Evolutionary conservation across 1,284 basidiomycete genomes (phyloP).

Genomic region (Sutorius eximius): DNA sequence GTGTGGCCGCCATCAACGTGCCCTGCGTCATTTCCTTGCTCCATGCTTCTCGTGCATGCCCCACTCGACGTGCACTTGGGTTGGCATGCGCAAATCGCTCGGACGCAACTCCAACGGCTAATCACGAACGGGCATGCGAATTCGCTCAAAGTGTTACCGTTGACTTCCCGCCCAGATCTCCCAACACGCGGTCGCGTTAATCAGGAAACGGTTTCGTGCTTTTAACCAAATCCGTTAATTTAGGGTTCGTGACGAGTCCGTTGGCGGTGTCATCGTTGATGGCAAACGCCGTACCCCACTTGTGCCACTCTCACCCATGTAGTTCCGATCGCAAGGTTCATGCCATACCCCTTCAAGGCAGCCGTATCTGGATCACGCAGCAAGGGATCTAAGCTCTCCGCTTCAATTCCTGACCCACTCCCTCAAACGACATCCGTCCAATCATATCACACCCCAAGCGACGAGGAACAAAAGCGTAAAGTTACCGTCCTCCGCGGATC

Average conservation of each 20-base stretch:
- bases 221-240: conserved; percentile 35
- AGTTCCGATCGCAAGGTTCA: conserved; percentile 15
- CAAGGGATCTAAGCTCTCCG: conserved; percentile 22
- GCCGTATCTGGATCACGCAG: conserved; percentile 19
- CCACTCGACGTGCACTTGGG: conserved; percentile 1
- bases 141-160: conserved; percentile 2
- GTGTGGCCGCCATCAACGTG: not conserved
- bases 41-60: conserved; percentile 11
- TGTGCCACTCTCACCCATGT: not conserved
- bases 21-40: conserved; percentile 9
- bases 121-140: conserved; percentile 18
- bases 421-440: not conserved
- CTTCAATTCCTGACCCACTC: conserved; percentile 3
- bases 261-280: conserved; percentile 22
- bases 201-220: conserved; percentile 25
- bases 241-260: conserved; percentile 29
- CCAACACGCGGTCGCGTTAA: conserved; percentile 25
- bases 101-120: conserved; percentile 18
- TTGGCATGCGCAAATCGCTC: conserved; percentile 21
- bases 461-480: conserved; percentile 6
- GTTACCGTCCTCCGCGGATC: conserved; percentile 27
- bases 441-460: conserved; percentile 5
- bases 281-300: conserved; percentile 28
- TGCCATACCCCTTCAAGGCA: conserved; percentile 18
- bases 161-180: conserved; percentile 24